Evolutionary conservation across 169 alveolate genomes (phyloP), one percentile per base, ranked within the genome.

Genomic region (Eimeria tenella): DNA sequence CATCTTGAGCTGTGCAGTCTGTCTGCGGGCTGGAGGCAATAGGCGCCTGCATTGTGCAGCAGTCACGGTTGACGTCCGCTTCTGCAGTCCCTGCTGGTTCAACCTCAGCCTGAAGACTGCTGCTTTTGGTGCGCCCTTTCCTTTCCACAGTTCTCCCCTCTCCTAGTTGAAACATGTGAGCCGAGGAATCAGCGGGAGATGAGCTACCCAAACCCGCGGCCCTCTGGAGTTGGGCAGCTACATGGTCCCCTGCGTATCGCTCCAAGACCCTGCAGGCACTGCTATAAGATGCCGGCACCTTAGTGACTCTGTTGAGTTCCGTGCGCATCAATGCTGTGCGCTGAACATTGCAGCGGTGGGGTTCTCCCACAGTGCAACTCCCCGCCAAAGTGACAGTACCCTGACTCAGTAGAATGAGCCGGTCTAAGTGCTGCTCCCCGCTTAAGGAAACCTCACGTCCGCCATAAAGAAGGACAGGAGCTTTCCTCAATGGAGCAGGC

Each of bases 321-420:
- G 25, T 19, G 49, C 15, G 53, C 21, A 42, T 5, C 17, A 79
- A 68, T 68, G 88, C 70, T 3, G 53, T 79, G 71, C 70, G 71
- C 88, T 55, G 65, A 13, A 50, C 88, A 23, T 50, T 79, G 88
- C 88, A 79, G 88, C 88, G 88, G 52, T 79, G 65, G 70, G 88
- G 88, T 15, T 42, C 88, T 10, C 88, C 88, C 50, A 79, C 88
- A 42, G 88, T 79, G 42, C 88, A 79, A 68, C 88, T 79, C 25
- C 88, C 88, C 25, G 62, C 88, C 71, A 79, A 50, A 13, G 71
- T 79, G 53, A 55, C 88, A 5, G 63, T 15, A 19, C 88, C 88
- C 50, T 52, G 88, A 50, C 88, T 79, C n/a, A 79, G 88, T 15
- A 79, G 53, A 55, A 79, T 17, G 70, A 79, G 88, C 70, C 70